A percentile compares a stretch with the other conserved stretches of the same genome.
phyloP scores from a whole-genome alignment of 495 filamentous ascomycete genomes.

The Neohortaea acidophila region DNA sequence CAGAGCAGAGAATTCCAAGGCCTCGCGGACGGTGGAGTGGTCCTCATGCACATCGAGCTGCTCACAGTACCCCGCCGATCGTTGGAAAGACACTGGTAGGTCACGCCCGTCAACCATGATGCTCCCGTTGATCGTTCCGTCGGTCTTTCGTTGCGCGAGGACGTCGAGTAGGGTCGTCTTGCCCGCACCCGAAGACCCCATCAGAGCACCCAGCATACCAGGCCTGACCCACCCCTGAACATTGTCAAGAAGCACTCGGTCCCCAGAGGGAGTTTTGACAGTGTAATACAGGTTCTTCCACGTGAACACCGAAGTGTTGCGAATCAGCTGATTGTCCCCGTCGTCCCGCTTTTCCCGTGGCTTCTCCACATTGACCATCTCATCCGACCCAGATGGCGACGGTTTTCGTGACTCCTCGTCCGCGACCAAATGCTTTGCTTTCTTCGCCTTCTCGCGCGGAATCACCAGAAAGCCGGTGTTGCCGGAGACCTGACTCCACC shows the following conservation, averaged over 20 bases:
- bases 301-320: slow-evolving; percentile 56
- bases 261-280: slow-evolving; percentile 46
- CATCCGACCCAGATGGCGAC: not conserved
- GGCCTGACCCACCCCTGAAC: slow-evolving; percentile 58
- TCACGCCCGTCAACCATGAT: slow-evolving; percentile 39
- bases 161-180: slow-evolving; percentile 56
- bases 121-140: slow-evolving; percentile 32
- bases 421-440: not conserved
- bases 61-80: slow-evolving; percentile 38
- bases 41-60: slow-evolving; percentile 45
- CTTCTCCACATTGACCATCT: not conserved
- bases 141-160: slow-evolving; percentile 39
- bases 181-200: slow-evolving; percentile 52
- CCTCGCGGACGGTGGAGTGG: slow-evolving; percentile 41
- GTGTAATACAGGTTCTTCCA: slow-evolving; percentile 68
- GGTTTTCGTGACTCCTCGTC: not conserved
- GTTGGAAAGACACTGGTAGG: slow-evolving; percentile 4
- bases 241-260: slow-evolving; percentile 43
- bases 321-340: too few relatives aligned
- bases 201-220: slow-evolving; percentile 55
- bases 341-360: not conserved
- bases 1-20: slow-evolving; percentile 42
- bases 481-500: too few relatives aligned
- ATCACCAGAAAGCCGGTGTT: not conserved
- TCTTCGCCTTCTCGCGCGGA: not conserved